A percentile compares a stretch with the other conserved stretches of the same genome.
These are phyloP conservation scores for Stellera chamaejasme DNA, from an alignment of 345 rosid species.

Conservation along the genomic window DNA sequence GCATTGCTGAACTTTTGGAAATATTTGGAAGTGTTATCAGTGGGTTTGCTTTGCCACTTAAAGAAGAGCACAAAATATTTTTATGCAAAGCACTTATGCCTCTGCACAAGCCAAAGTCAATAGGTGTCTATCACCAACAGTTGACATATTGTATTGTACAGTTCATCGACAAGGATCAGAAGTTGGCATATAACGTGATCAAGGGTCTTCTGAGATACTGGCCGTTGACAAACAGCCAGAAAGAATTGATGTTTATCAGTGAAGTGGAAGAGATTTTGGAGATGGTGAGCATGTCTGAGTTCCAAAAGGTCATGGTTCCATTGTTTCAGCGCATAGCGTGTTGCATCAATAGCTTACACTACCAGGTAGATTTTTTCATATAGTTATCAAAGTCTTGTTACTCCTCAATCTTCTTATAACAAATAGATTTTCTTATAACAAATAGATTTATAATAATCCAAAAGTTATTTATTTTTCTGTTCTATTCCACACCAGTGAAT, in stretches of 20 bases:
- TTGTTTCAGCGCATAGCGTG: conserved; percentile 56
- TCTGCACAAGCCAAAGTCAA: conserved; percentile 66
- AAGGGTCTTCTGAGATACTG: conserved; percentile 67
- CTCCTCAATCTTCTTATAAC: background rate
- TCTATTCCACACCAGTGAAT: background rate
- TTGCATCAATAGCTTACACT: conserved; percentile 70
- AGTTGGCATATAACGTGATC: conserved; percentile 45
- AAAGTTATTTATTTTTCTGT: background rate
- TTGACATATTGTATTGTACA: conserved; percentile 62
- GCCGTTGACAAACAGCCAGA: conserved; percentile 80
- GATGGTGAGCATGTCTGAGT: conserved; percentile 49
- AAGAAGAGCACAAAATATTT: conserved; percentile 66
- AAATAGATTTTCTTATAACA: background rate
- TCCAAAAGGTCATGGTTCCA: conserved; percentile 52
- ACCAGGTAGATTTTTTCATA: conserved; percentile 40
- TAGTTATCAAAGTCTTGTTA: background rate
- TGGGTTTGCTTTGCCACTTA: conserved; percentile 76
- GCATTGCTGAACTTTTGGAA: conserved; percentile 73
- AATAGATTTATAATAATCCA: conserved; percentile 1
- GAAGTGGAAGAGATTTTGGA: conserved; percentile 81
- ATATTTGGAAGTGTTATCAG: conserved; percentile 70
- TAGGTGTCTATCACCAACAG: conserved; percentile 70
- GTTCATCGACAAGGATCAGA: conserved; percentile 67
- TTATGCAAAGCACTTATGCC: conserved; percentile 60
- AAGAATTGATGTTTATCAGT: conserved; percentile 78